Conservation (phyloP, 2,329 filamentous ascomycete genomes). For the Botrytis hyacinthi region DNA sequence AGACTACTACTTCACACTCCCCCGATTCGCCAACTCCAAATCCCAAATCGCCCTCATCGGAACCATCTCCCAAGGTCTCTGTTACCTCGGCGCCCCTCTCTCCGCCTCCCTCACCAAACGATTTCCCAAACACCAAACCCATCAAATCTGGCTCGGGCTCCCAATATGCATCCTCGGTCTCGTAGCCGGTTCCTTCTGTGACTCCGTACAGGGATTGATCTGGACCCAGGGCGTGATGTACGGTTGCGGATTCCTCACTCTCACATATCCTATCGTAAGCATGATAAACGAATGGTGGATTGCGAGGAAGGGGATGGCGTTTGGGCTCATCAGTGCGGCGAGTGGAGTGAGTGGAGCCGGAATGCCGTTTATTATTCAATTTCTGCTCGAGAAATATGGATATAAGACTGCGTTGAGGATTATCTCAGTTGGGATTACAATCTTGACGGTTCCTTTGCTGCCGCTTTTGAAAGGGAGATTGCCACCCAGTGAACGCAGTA, state of each 20-base stretch:
- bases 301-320: constrained; percentile 47
- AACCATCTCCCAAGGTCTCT: constrained; percentile 9
- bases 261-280: constrained; percentile 55
- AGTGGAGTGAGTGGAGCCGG: not conserved
- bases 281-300: constrained; percentile 65
- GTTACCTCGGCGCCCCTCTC: constrained; percentile 1
- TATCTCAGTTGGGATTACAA: constrained; percentile 42
- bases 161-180: constrained; percentile 43
- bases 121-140: not conserved
- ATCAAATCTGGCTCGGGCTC: constrained; percentile 19
- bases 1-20: constrained; percentile 8
- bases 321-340: not conserved
- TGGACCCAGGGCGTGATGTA: constrained; percentile 61
- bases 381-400: constrained; percentile 41
- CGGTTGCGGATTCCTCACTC: constrained; percentile 55
- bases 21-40: not conserved
- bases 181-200: constrained; percentile 51
- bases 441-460: constrained; percentile 38
- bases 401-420: constrained; percentile 43
- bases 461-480: not conserved
- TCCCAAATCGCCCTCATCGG: not conserved
- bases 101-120: constrained; percentile 3
- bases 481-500: not conserved
- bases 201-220: constrained; percentile 53
- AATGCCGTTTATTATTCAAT: not conserved